Conservation (phyloP, 148 eudicot genomes). For the Linanthus parryae region DNA sequence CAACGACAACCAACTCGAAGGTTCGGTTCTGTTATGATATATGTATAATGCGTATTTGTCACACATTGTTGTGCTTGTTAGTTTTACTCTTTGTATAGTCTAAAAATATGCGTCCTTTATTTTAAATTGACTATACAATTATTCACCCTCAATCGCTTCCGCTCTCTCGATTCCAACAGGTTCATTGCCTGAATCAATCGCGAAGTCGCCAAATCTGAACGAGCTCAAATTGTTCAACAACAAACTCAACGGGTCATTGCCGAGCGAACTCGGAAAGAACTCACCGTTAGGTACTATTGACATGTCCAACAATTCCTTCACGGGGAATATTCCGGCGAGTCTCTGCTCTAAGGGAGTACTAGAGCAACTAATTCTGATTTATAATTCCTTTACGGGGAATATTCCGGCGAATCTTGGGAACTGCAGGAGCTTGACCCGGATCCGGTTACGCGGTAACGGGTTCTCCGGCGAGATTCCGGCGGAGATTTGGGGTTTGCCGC, state of each 20-base stretch:
- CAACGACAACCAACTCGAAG: slow-evolving; percentile 22
- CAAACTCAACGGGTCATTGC: slow-evolving; percentile 26
- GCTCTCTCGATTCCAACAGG: too few relatives aligned
- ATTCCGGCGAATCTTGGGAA: slow-evolving; percentile 31
- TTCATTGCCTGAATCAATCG: slow-evolving; percentile 29
- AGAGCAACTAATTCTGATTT: slow-evolving; percentile 22
- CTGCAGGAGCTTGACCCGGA: slow-evolving; percentile 26
- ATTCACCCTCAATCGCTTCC: too few relatives aligned
- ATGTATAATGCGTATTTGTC: too few relatives aligned
- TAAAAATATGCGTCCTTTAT: too few relatives aligned
- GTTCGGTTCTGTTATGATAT: too few relatives aligned
- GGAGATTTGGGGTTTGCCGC: slow-evolving; percentile 37
- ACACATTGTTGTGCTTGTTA: too few relatives aligned
- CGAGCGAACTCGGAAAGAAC: slow-evolving; percentile 39
- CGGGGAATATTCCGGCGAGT: slow-evolving; percentile 26
- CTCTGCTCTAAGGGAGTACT: slow-evolving; percentile 31
- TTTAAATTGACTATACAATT: too few relatives aligned
- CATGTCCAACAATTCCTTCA: slow-evolving; percentile 18
- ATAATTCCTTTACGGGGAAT: slow-evolving; percentile 26
- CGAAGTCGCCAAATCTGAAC: slow-evolving; percentile 27
- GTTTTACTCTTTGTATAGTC: too few relatives aligned
- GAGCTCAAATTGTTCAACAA: slow-evolving; percentile 35
- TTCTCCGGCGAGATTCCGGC: slow-evolving; percentile 35
- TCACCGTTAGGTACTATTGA: slow-evolving; percentile 26
- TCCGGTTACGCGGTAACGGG: slow-evolving; percentile 24